Evolutionary conservation across 75 land plant genomes (phyloP).

Genomic region (Ceratopteris richardii): DNA sequence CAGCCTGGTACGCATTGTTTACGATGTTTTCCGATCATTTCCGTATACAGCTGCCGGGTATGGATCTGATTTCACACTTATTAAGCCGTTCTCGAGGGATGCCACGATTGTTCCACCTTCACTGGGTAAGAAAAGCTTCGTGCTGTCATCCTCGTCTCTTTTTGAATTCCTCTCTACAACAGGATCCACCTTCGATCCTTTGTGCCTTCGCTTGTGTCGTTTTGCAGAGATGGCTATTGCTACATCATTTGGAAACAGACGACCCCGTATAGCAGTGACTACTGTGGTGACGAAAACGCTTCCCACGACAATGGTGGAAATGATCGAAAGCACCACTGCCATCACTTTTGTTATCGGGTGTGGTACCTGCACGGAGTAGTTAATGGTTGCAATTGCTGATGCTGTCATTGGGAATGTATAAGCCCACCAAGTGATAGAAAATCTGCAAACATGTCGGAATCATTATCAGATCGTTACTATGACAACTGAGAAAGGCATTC

Average conservation of each 20-base stretch:
- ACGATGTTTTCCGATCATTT: no score
- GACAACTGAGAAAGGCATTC: no score
- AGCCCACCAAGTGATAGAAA: constrained; percentile 84
- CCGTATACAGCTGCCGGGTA: no score
- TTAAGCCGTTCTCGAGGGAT: no score
- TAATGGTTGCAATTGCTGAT: constrained; percentile 53
- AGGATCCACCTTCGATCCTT: not conserved
- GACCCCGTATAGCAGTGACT: constrained; percentile 48
- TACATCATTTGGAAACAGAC: constrained; percentile 75
- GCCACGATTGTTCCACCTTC: no score
- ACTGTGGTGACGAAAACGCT: constrained; percentile 49
- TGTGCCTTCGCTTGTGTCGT: constrained; percentile 21
- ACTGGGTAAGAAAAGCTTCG: no score
- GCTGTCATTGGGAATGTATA: constrained; percentile 76
- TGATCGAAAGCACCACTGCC: constrained; percentile 25
- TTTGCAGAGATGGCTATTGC: constrained; percentile 66
- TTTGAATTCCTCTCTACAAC: no score
- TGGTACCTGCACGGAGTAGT: constrained; percentile 34
- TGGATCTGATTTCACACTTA: no score
- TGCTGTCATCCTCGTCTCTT: no score
- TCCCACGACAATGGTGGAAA: constrained; percentile 36
- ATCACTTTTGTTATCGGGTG: constrained; percentile 25
- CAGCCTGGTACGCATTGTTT: no score
- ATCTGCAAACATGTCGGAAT: no score
- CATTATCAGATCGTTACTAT: no score